These are phyloP conservation scores for Xylaria sp. DNA, from an alignment of 2,329 filamentous ascomycete genomes.

Conservation along the genomic window DNA sequence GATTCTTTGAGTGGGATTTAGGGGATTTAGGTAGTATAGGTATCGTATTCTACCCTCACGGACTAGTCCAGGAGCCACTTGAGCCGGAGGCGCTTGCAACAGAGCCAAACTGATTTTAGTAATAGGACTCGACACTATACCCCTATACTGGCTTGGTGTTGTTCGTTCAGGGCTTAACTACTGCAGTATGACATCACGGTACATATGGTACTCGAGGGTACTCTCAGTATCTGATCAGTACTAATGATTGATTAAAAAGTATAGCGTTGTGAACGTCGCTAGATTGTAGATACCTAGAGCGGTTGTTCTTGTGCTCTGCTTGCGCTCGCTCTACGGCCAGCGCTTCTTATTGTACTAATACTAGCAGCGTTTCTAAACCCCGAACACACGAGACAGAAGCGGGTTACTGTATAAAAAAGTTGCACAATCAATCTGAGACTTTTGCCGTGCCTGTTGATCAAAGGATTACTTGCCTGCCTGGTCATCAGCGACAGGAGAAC, in stretches of 20 bases:
- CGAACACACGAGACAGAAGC: background rate
- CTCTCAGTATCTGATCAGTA: background rate
- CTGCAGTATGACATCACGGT: constrained; percentile 30
- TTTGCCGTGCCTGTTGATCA: constrained; percentile 17
- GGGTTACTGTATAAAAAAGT: no score
- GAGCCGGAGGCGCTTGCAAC: constrained; percentile 2
- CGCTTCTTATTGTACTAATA: no score
- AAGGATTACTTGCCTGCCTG: background rate
- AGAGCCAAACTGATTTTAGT: background rate
- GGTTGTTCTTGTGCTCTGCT: no score
- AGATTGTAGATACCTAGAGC: background rate
- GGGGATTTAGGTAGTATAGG: background rate
- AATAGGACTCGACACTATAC: background rate
- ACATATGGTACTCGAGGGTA: constrained; percentile 4
- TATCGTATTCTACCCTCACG: background rate
- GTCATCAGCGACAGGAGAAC: background rate
- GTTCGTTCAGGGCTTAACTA: background rate
- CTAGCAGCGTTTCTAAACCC: background rate
- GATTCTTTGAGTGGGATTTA: background rate
- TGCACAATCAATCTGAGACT: background rate
- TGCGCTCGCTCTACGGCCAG: no score
- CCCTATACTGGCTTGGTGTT: background rate
- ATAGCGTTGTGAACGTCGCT: background rate
- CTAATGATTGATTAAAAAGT: no score
- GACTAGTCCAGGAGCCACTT: background rate